Percentiles rank a stretch among this genome's conserved stretches.
Conservation (phyloP, 1,284 basidiomycete species). For the Takashimella tepidaria region DNA sequence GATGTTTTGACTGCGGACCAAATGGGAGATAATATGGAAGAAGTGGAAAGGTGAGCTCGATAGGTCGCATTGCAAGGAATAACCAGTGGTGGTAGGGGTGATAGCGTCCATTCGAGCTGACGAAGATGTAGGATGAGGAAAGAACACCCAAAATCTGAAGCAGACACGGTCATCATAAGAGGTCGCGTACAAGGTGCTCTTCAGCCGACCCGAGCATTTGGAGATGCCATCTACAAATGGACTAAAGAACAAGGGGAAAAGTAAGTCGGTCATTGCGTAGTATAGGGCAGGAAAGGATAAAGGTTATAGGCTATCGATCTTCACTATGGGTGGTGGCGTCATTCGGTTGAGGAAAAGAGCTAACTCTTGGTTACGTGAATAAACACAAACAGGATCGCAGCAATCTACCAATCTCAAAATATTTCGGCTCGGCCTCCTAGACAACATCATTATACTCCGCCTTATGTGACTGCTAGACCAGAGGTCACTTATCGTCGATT, state of each 20-base stretch:
- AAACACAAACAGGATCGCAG: constrained; percentile 54
- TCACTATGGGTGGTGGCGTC: too few species aligned
- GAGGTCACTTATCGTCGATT: constrained; percentile 75
- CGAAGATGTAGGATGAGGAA: constrained; percentile 61
- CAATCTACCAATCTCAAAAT: constrained; percentile 58
- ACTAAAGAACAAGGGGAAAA: constrained; percentile 59
- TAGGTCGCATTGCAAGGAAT: constrained; percentile 6
- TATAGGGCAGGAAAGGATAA: background rate
- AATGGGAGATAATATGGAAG: constrained; percentile 83
- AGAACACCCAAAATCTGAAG: constrained; percentile 83
- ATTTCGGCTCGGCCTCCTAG: constrained; percentile 56
- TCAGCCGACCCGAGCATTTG: constrained; percentile 83
- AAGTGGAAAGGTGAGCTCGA: constrained; percentile 51
- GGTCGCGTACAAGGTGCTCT: constrained; percentile 88
- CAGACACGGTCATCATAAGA: constrained; percentile 70
- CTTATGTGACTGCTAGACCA: constrained; percentile 87
- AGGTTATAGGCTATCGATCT: too few species aligned
- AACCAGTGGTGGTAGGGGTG: too few species aligned
- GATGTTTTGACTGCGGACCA: constrained; percentile 93
- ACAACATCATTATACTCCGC: constrained; percentile 68
- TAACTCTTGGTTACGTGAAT: too few species aligned
- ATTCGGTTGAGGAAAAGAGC: too few species aligned
- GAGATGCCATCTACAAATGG: constrained; percentile 90
- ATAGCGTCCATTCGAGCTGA: too few species aligned
- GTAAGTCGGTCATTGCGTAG: constrained; percentile 50